Percentiles rank a stretch among this genome's conserved stretches.
These are phyloP conservation scores for Eimeria zaria DNA, from an alignment of 169 alveolate genomes.

Conservation along the genomic window DNA sequence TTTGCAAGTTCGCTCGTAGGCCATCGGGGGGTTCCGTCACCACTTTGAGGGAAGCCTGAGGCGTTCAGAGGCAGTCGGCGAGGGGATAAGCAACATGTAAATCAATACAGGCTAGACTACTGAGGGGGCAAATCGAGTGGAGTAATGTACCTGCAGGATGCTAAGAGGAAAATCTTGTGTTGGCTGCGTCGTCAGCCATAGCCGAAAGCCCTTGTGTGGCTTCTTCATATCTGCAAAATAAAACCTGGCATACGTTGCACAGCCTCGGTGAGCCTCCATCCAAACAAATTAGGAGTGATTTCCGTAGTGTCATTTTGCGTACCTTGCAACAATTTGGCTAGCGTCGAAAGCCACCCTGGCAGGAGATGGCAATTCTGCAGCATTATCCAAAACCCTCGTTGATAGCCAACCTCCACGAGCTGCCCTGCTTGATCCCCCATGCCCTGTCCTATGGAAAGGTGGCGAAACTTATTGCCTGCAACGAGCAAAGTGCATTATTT, in stretches of 20 bases:
- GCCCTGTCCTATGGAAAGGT: conserved; percentile 97
- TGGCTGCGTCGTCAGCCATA: conserved; percentile 98
- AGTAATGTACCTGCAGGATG: conserved; percentile 89
- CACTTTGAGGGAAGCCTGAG: conserved; percentile 95
- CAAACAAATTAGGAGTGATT: not conserved
- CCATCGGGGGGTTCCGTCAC: conserved; percentile 99
- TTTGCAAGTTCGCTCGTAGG: conserved; percentile 95
- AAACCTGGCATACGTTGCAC: not conserved
- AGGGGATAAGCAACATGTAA: not conserved
- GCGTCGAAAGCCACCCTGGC: conserved; percentile 95
- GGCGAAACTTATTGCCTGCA: conserved; percentile 90
- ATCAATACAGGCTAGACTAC: not conserved
- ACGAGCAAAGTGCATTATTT: not conserved
- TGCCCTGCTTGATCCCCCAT: conserved; percentile 95
- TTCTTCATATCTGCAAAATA: conserved; percentile 87
- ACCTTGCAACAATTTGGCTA: conserved; percentile 94
- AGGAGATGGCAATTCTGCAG: conserved; percentile 97
- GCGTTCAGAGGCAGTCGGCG: not conserved
- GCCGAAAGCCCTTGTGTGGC: conserved; percentile 97
- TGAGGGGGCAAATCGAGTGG: not conserved
- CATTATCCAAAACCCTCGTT: conserved; percentile 96
- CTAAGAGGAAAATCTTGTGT: conserved; percentile 97
- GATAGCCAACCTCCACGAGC: conserved; percentile 92
- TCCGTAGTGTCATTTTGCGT: too few species aligned
- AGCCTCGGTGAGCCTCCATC: not conserved